These are phyloP conservation scores for Mangifera indica DNA, from an alignment of 345 rosid genomes.

Conservation along the genomic window DNA sequence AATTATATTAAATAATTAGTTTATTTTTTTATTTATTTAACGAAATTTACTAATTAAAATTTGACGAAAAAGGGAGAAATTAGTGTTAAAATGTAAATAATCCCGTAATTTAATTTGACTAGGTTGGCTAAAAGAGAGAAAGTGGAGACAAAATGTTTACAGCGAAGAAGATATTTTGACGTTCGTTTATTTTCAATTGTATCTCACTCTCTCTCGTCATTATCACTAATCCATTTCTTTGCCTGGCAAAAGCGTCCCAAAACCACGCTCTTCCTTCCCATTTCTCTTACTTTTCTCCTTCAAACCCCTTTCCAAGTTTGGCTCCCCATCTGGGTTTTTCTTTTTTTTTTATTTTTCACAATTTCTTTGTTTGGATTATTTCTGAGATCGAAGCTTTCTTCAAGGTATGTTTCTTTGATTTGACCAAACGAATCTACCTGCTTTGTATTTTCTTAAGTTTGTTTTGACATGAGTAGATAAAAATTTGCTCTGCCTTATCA, in stretches of 20 bases:
- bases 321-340: not conserved
- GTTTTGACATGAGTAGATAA: conserved; percentile 10
- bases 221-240: conserved; percentile 12
- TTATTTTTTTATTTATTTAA: too few relatives aligned
- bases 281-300: not conserved
- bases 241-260: conserved; percentile 6
- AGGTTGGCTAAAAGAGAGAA: too few relatives aligned
- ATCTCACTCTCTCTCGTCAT: conserved; percentile 3
- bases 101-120: too few relatives aligned
- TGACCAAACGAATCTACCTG: not conserved
- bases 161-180: too few relatives aligned
- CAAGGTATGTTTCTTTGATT: conserved; percentile 23
- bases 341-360: not conserved
- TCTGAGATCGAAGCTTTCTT: conserved; percentile 19
- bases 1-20: too few relatives aligned
- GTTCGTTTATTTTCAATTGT: not conserved
- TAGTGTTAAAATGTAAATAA: too few relatives aligned
- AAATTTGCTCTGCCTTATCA: not conserved
- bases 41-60: too few relatives aligned
- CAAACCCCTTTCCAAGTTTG: not conserved
- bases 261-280: not conserved
- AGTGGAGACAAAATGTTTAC: too few relatives aligned
- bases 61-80: too few relatives aligned
- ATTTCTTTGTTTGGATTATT: not conserved
- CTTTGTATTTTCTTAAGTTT: not conserved